Percentiles rank a stretch among this genome's conserved stretches.
phyloP scores from a whole-genome alignment of 495 filamentous ascomycete species.

The Astrocystis sublimbata region DNA sequence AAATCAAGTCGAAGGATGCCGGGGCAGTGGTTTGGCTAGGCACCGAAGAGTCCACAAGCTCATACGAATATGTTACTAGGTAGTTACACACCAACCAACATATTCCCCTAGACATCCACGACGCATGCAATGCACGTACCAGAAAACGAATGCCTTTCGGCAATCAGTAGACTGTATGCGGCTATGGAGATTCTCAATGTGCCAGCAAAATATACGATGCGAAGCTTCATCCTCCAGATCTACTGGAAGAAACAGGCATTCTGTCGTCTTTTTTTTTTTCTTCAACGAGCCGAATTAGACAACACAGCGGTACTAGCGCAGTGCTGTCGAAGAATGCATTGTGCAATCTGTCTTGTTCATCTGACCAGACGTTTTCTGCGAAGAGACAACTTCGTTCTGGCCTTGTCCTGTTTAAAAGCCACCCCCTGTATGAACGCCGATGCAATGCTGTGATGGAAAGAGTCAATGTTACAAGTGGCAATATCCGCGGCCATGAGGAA shows the following conservation, averaged over 20 bases:
- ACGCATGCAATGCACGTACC: constrained; percentile 3
- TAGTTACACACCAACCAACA: background rate
- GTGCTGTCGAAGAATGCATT: constrained; percentile 41
- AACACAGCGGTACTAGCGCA: constrained; percentile 64
- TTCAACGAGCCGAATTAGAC: constrained; percentile 42
- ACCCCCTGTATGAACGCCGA: constrained; percentile 48
- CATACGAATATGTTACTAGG: too few relatives aligned
- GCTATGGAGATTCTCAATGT: constrained; percentile 2
- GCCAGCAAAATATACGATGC: too few relatives aligned
- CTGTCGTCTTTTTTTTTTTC: constrained; percentile 12
- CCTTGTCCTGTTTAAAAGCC: constrained; percentile 37
- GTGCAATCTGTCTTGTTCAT: constrained; percentile 34
- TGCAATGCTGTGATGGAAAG: constrained; percentile 53
- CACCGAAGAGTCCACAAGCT: too few relatives aligned
- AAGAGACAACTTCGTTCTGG: constrained; percentile 23
- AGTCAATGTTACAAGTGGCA: constrained; percentile 41
- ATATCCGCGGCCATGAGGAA: background rate
- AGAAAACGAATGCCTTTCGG: constrained; percentile 14
- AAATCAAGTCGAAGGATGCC: too few relatives aligned
- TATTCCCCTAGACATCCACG: background rate
- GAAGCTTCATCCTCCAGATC: constrained; percentile 10
- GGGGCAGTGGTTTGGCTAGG: too few relatives aligned
- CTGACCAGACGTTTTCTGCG: constrained; percentile 24
- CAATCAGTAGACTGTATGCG: constrained; percentile 11
- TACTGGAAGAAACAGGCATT: constrained; percentile 8